phyloP scores from a whole-genome alignment of 1,284 basidiomycete genomes.

The Fistulina hepatica region DNA sequence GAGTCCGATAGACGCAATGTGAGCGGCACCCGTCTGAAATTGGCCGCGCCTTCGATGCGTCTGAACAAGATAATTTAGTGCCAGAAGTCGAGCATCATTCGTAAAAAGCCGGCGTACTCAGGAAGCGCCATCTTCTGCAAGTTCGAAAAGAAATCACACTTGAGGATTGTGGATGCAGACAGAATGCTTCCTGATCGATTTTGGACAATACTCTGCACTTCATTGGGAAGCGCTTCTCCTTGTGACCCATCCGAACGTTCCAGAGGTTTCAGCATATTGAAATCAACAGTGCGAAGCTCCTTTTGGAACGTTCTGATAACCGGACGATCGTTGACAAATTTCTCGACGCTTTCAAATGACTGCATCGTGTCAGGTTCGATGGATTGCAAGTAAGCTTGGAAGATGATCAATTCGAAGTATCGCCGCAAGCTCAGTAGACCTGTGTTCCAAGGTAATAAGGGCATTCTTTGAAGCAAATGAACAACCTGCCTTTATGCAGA shows the following conservation, averaged over 20 bases:
- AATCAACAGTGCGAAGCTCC: slow-evolving; percentile 73
- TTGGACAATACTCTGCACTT: slow-evolving; percentile 76
- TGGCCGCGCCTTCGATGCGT: slow-evolving; percentile 87
- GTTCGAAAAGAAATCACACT: slow-evolving; percentile 94
- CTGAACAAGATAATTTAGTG: slow-evolving; percentile 28
- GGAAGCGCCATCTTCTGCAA: slow-evolving; percentile 92
- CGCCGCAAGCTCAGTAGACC: slow-evolving; percentile 74
- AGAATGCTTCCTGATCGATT: slow-evolving; percentile 82
- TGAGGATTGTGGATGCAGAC: slow-evolving; percentile 89
- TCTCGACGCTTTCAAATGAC: slow-evolving; percentile 69
- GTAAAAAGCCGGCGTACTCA: slow-evolving; percentile 48
- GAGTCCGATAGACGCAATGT: slow-evolving; percentile 36
- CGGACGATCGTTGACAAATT: slow-evolving; percentile 65
- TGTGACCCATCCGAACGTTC: slow-evolving; percentile 64
- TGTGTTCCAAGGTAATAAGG: slow-evolving; percentile 14
- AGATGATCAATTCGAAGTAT: slow-evolving; percentile 89
- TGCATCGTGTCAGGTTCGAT: slow-evolving; percentile 73
- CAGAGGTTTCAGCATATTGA: slow-evolving; percentile 78
- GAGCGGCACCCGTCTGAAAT: slow-evolving; percentile 76
- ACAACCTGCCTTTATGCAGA: slow-evolving; percentile 55
- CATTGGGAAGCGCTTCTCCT: slow-evolving; percentile 79
- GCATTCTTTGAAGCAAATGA: slow-evolving; percentile 2
- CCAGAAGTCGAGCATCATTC: slow-evolving; percentile 2
- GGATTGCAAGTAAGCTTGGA: slow-evolving; percentile 89
- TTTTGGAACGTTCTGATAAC: slow-evolving; percentile 96